phyloP scores from a whole-genome alignment of 2,329 filamentous ascomycete genomes.

The Cadophora malorum region DNA sequence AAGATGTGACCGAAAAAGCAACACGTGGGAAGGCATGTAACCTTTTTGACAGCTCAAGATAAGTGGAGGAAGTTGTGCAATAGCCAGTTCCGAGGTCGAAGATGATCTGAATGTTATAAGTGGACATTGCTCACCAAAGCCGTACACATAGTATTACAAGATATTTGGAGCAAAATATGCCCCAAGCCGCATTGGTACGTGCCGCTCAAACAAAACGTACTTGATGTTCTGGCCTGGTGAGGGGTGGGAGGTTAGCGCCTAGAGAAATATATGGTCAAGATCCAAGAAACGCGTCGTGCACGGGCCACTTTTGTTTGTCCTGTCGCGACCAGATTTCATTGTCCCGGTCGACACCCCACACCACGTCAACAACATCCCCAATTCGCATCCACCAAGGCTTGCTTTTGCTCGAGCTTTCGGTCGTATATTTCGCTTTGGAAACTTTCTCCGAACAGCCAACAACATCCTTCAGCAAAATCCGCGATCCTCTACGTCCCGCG shows the following conservation, averaged over 20 bases:
- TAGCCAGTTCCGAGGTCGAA: background rate
- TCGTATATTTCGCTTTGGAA: background rate
- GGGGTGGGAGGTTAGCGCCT: background rate
- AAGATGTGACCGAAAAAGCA: background rate
- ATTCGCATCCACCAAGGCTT: slow-evolving; percentile 4
- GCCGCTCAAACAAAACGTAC: background rate
- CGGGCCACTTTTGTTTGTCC: background rate
- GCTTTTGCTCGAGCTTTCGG: background rate
- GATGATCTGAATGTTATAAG: background rate
- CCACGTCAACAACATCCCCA: slow-evolving; percentile 11
- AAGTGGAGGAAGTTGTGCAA: slow-evolving; percentile 4
- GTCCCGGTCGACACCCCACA: slow-evolving; percentile 1
- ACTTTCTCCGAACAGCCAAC: background rate
- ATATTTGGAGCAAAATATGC: too few relatives aligned
- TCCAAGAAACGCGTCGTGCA: background rate
- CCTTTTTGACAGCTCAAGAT: background rate
- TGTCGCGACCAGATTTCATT: slow-evolving; percentile 1
- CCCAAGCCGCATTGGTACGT: background rate
- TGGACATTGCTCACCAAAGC: background rate
- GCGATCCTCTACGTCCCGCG: background rate
- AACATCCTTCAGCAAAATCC: background rate
- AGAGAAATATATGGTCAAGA: background rate
- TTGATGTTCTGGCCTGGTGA: background rate
- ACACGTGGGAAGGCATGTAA: background rate
- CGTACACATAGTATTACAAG: too few relatives aligned